phyloP scores from a whole-genome alignment of 2,329 filamentous ascomycete genomes.

The Cladosporium sp. region DNA sequence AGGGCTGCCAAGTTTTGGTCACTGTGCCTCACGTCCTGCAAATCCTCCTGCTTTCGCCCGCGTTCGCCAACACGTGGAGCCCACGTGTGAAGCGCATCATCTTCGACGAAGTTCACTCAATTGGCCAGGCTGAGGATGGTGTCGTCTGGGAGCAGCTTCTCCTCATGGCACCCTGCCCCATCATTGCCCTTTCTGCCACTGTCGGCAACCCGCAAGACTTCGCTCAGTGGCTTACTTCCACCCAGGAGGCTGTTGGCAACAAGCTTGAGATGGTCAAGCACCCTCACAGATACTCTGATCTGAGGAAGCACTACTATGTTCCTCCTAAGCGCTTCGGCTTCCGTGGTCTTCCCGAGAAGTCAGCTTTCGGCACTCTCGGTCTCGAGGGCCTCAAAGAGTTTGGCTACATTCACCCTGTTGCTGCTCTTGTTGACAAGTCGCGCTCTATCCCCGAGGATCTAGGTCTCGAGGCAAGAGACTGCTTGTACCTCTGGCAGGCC shows the following conservation, averaged over 20 bases:
- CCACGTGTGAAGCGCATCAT: slow-evolving; percentile 68
- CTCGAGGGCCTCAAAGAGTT: slow-evolving; percentile 50
- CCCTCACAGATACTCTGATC: slow-evolving; percentile 66
- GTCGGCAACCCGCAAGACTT: slow-evolving; percentile 73
- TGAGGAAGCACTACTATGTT: slow-evolving; percentile 68
- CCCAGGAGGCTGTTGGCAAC: slow-evolving; percentile 60
- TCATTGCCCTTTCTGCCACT: slow-evolving; percentile 75
- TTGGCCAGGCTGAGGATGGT: slow-evolving; percentile 71
- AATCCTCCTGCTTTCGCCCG: slow-evolving; percentile 67
- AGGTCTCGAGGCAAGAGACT: slow-evolving; percentile 67
- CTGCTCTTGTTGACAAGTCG: slow-evolving; percentile 57
- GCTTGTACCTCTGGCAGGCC: slow-evolving; percentile 59
- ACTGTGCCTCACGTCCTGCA: slow-evolving; percentile 76
- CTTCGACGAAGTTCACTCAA: slow-evolving; percentile 78
- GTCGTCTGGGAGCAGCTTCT: slow-evolving; percentile 75
- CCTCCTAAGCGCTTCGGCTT: slow-evolving; percentile 50
- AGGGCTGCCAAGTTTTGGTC: slow-evolving; percentile 69
- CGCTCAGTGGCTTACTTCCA: slow-evolving; percentile 60
- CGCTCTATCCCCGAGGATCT: slow-evolving; percentile 65
- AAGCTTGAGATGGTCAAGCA: slow-evolving; percentile 67
- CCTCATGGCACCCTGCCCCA: slow-evolving; percentile 68
- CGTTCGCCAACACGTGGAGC: slow-evolving; percentile 65
- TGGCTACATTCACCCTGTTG: slow-evolving; percentile 62
- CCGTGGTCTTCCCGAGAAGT: slow-evolving; percentile 45
- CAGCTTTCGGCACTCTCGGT: slow-evolving; percentile 40